Evolutionary conservation across 148 eudicot genomes (phyloP), one percentile per base, ranked within the genome.

Genomic region (Fallopia convolvulus): DNA sequence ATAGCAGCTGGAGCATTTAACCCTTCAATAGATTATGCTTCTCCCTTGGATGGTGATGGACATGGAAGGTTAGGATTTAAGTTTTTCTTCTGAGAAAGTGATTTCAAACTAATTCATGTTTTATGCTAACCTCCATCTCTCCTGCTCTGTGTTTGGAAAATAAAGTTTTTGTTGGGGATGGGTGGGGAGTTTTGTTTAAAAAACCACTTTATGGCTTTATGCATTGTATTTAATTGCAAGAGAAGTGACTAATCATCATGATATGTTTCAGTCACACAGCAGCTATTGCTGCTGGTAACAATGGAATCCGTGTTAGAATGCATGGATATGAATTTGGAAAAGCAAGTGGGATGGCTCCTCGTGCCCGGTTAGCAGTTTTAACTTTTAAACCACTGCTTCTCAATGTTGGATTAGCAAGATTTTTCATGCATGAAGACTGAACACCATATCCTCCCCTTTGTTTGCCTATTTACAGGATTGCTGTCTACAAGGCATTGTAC

Each of bases 331-430:
- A 95, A 82, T 91, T 88, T 81, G 99, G 99, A 81, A 87, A 85
- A 88, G 99, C 97, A 75, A 95, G 99, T 89, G 99, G 99, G 76
- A 95, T 95, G 99, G 99, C 99, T 80, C 99, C 99, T 14, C 93
- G 97, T 75, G 99, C 97, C 58, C 90, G 99, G 98, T 90, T 75
- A 81, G 78, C 26, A 77, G 68, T n/a, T 60, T 53, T 50, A 72
- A 77, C 61, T n/a, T 60, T 53, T 50, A 72, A 49, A 80, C 53
- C 10, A 44, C 74, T 83, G 44, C 42, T 56, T 10, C 49, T 48
- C 10, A 32, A 39, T 30, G 6, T n/a, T 55, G 17, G 50, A 52
- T 70, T 44, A 56, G 73, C 42, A 50, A 40, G n/a, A 75, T 75
- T 52, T 49, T n/a, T 40, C 12, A 33, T 39, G 23, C 36, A 36